Evolutionary conservation across 495 filamentous ascomycete genomes (phyloP).

Genomic region (Neurospora africana): DNA sequence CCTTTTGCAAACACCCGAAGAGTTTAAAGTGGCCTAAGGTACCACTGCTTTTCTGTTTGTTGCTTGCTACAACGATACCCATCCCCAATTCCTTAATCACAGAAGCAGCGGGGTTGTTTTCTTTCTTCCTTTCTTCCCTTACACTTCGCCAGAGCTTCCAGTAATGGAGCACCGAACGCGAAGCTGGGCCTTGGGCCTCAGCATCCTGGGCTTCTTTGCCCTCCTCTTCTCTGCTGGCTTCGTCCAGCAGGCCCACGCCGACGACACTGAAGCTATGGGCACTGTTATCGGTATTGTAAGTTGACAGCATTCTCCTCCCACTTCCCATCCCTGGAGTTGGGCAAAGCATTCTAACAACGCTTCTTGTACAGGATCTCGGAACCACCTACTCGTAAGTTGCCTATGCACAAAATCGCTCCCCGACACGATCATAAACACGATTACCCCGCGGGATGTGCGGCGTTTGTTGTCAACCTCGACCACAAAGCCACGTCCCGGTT

Average conservation of each 20-base stretch:
- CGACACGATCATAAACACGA: background rate
- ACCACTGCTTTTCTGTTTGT: constrained; percentile 8
- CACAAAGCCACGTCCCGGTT: background rate
- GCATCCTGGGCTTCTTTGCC: constrained; percentile 53
- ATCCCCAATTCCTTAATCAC: background rate
- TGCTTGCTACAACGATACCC: constrained; percentile 4
- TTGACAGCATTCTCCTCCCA: constrained; percentile 4
- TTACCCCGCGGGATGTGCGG: background rate
- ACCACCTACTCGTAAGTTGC: constrained; percentile 80
- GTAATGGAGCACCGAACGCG: constrained; percentile 42
- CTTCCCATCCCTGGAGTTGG: background rate
- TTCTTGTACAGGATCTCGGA: constrained; percentile 59
- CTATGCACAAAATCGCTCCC: background rate
- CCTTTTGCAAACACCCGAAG: constrained; percentile 5
- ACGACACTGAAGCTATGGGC: constrained; percentile 70
- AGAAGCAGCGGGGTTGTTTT: constrained; percentile 9
- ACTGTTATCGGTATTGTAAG: constrained; percentile 85
- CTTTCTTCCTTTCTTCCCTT: constrained; percentile 6
- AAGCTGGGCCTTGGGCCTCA: constrained; percentile 36
- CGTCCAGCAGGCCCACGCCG: constrained; percentile 61
- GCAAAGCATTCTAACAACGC: constrained; percentile 9
- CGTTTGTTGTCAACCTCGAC: background rate
- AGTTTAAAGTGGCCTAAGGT: constrained; percentile 3
- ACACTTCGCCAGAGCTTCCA: constrained; percentile 7
- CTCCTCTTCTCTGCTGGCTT: constrained; percentile 66